Evolutionary conservation across 495 filamentous ascomycete species (phyloP), one percentile per base, ranked within the genome.

Genomic region (Aspergillus haitiensis): DNA sequence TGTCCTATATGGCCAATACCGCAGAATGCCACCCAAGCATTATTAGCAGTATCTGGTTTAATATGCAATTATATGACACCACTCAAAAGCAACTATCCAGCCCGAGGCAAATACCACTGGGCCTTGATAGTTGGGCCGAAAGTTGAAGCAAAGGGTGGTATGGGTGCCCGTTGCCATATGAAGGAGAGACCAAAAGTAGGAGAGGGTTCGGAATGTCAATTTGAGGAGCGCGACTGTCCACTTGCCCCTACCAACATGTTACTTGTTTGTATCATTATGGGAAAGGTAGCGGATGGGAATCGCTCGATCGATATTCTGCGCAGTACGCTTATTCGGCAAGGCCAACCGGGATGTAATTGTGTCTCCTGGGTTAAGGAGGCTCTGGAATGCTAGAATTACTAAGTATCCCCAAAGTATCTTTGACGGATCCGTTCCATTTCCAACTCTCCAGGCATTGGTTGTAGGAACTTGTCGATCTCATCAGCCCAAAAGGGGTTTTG

Each of bases 201-300:
- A 47, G 60, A 53, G 12, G 52, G 44, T 33, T 59, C 55, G 3
- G 56, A 64, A 57, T 78, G 74, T 78, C n/a, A 58, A 9, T 78
- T 71, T 55, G 67, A 72, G 48, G 67, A 75, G 62, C 35, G 31
- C 16, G 47, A 58, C 9, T 63, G 70, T 59, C 16, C 59, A 6
- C 62, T 75, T 32, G 21, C 16, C 21, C 36, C 67, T 2, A 71
- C 70, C 5, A 62, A 58, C 15, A 70, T 69, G 68, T 55, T 81
- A 11, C 76, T 82, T 59, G 76, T 75, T 44, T 74, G 79, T 7
- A 50, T 81, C 44, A 56, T 79, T 60, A 65, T 81, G 33, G 78
- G 70, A 21, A 81, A 82, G 60, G 64, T 81, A 31, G 57, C 59
- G 45, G 63, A 81, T 51, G 56, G 59, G 51, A 37, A 61, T 15